A percentile compares a stretch with the other conserved stretches of the same genome.
Evolutionary conservation across 768 basidiomycete genomes (phyloP).

Genomic region (Psilocybe subaeruginosa): DNA sequence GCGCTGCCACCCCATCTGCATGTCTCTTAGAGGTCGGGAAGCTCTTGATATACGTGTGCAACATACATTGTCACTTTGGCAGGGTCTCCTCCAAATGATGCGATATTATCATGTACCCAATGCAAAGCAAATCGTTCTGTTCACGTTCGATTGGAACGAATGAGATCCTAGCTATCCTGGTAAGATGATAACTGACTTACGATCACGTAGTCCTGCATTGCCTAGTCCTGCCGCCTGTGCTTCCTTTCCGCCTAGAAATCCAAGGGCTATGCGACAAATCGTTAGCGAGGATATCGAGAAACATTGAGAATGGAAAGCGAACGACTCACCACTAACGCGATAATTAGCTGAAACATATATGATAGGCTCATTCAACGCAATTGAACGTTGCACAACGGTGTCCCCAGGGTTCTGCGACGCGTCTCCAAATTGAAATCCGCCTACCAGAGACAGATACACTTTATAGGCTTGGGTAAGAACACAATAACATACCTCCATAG

Average conservation of each 20-base stretch:
- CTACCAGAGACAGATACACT: slow-evolving; percentile 10
- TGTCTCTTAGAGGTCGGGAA: background rate
- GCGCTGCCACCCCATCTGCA: slow-evolving; percentile 44
- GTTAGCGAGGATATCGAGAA: too few species aligned
- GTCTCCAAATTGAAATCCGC: slow-evolving; percentile 37
- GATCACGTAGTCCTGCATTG: slow-evolving; percentile 56
- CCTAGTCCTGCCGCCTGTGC: slow-evolving; percentile 38
- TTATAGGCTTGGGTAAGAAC: too few species aligned
- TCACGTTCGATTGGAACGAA: too few species aligned
- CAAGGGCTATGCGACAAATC: slow-evolving; percentile 29
- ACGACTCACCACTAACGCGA: slow-evolving; percentile 33
- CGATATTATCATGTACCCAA: slow-evolving; percentile 59
- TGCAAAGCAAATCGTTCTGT: slow-evolving; percentile 48
- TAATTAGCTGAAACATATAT: slow-evolving; percentile 43
- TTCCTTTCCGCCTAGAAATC: slow-evolving; percentile 42
- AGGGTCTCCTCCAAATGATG: slow-evolving; percentile 56
- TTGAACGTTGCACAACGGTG: slow-evolving; percentile 32
- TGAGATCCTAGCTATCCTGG: too few species aligned
- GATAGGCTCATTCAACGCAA: slow-evolving; percentile 32
- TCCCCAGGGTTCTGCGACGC: slow-evolving; percentile 24
- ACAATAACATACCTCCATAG: slow-evolving; percentile 25
- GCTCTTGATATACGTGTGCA: background rate
- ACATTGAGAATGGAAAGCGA: background rate
- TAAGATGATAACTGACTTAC: slow-evolving; percentile 25
- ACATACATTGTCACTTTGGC: slow-evolving; percentile 43